phyloP scores from a whole-genome alignment of 306 rosid genomes.

The Acacia crassicarpa region DNA sequence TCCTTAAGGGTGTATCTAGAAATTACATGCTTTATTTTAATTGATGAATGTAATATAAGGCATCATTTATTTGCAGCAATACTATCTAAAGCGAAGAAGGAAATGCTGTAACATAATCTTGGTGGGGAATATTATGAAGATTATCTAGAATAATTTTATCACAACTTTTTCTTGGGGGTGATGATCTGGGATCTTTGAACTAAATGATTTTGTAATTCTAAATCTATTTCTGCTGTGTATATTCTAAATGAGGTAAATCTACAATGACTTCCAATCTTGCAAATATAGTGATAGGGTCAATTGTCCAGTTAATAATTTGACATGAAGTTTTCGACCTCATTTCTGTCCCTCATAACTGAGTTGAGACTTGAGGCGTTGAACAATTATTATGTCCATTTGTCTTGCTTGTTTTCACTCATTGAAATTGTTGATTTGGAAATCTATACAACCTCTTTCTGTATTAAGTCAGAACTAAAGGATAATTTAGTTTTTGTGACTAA shows the following conservation, averaged over 20 bases:
- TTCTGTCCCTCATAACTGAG: background rate
- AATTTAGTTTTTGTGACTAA: background rate
- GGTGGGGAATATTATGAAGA: background rate
- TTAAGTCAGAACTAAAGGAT: background rate
- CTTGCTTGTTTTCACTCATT: slow-evolving; percentile 3
- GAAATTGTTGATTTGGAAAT: background rate
- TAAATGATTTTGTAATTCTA: background rate
- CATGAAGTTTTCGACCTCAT: background rate
- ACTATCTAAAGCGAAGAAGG: too few relatives aligned
- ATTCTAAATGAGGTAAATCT: background rate
- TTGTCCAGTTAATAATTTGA: background rate
- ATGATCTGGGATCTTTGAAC: background rate
- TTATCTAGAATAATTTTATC: background rate
- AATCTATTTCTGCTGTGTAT: background rate
- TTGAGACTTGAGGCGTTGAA: slow-evolving; percentile 4
- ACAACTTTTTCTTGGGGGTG: background rate
- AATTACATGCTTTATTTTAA: too few relatives aligned
- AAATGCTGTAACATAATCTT: too few relatives aligned
- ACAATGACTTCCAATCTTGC: background rate
- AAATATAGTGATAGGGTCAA: background rate
- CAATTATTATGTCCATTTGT: background rate
- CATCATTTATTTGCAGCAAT: background rate
- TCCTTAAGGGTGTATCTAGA: background rate
- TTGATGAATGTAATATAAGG: background rate
- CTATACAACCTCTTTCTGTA: background rate